These are phyloP conservation scores for Trichosporon coremiiforme DNA, from an alignment of 1,284 basidiomycete genomes.

Conservation along the genomic window DNA sequence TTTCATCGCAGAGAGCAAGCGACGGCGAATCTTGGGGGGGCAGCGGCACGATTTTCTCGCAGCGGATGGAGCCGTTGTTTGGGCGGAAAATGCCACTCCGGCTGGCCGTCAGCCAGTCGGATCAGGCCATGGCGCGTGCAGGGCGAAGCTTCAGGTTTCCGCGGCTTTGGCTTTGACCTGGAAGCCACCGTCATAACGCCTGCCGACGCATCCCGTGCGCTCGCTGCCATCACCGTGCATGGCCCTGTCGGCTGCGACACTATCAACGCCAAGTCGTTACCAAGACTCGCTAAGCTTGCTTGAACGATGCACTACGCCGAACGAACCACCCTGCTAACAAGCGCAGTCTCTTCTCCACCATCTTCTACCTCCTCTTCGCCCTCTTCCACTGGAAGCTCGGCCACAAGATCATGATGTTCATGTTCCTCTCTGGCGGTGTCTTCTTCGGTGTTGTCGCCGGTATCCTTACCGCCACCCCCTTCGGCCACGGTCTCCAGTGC, in stretches of 20 bases:
- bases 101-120: conserved; percentile 4
- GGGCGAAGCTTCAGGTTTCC: conserved; percentile 7
- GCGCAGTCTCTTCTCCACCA: conserved; percentile 38
- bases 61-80: background rate
- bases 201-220: background rate
- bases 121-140: background rate
- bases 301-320: background rate
- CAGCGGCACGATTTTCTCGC: background rate
- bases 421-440: conserved; percentile 29
- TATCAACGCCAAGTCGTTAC: background rate
- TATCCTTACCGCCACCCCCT: conserved; percentile 46
- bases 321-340: background rate
- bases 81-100: conserved; percentile 1
- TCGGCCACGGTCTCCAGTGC: conserved; percentile 51
- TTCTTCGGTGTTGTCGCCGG: conserved; percentile 48
- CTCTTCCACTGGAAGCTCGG: conserved; percentile 45
- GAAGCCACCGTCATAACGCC: background rate
- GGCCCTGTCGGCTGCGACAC: background rate
- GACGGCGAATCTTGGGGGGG: background rate
- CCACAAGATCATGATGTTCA: conserved; percentile 36
- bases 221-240: background rate
- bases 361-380: conserved; percentile 42
- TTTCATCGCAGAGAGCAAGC: background rate
- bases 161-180: conserved; percentile 7
- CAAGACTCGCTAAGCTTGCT: background rate